Evolutionary conservation across 2,329 filamentous ascomycete genomes (phyloP), one percentile per base, ranked within the genome.

Genomic region (Diaporthe vexans): DNA sequence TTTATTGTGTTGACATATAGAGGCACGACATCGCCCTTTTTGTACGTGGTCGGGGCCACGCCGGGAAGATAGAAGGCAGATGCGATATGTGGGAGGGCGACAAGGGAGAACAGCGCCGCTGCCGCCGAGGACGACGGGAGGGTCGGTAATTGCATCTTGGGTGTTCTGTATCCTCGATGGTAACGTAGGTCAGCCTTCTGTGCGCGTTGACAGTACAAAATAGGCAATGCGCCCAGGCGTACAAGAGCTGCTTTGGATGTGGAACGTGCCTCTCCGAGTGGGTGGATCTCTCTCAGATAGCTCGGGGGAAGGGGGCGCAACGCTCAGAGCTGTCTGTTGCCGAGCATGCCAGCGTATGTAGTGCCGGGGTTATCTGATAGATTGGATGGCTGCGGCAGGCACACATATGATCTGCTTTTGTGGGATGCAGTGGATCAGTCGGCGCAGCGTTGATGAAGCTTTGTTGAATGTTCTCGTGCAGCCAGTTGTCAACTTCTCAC

Each of bases 31-130:
- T 97, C 94, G 81, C 92, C 94, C 70, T 87, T 86, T 80, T 94
- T 91, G 87, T 99, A 99, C 73, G 96, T 96, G 57, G 95, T 97
- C 29, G 97, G 97, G 77, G 96, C 95, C 79, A 98, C 95, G 78
- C 97, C 97, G 51, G 96, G 97, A 54, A 99, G 94, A 86, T 99
- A 99, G 87, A 98, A 99, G 72, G 95, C 94, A 3, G 91, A 88
- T 19, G 88, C 84, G 48, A 91, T 82, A 76, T 89, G 86, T 33
- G 91, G 88, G 37, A 87, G 81, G 61, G 86, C 83, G 51, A 91
- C 80, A 61, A 91, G 80, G 35, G 88, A 83, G 59, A 86, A 83
- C 29, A 90, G 80, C 69, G 90, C 84, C 81, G 87, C 82, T 81
- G 87, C 82, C 82, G 83, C 86, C 81, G 86, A 83, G 33, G 86